These are phyloP conservation scores for Synchytrium microbalum DNA, from an alignment of 371 early-diverging fungal genomes.

Conservation along the genomic window DNA sequence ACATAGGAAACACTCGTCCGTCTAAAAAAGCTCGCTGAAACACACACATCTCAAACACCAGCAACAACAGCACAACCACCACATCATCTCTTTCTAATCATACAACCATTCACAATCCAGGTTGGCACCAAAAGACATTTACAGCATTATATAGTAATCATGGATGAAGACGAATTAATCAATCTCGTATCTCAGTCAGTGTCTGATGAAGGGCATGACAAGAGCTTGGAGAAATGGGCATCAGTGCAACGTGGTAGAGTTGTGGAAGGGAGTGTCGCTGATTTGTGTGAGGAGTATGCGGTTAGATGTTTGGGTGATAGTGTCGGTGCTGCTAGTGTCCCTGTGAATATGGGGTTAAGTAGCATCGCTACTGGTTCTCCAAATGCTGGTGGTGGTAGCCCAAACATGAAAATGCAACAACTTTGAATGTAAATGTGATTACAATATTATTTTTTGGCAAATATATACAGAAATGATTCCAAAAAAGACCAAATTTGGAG, in stretches of 20 bases:
- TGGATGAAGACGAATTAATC: not conserved
- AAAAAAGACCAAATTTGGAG: too few relatives aligned
- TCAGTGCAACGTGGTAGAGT: not conserved
- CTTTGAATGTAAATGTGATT: too few relatives aligned
- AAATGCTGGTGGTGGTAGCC: too few relatives aligned
- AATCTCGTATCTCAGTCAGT: not conserved
- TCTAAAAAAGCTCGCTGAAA: not conserved
- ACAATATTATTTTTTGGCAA: too few relatives aligned
- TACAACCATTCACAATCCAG: not conserved
- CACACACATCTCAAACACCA: not conserved
- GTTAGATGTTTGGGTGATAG: not conserved
- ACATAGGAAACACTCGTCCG: not conserved
- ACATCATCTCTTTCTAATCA: not conserved
- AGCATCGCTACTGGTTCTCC: too few relatives aligned
- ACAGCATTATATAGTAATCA: not conserved
- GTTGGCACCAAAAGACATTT: not conserved
- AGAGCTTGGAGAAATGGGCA: not conserved
- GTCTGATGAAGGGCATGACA: not conserved
- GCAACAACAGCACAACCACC: not conserved
- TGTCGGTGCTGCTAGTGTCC: not conserved
- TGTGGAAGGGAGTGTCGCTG: not conserved
- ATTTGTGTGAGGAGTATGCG: not conserved
- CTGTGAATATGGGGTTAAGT: too few relatives aligned
- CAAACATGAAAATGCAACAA: too few relatives aligned
- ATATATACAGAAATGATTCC: too few relatives aligned